Evolutionary conservation across 163 green algal genomes (phyloP).

Genomic region (Chlamydomonas reinhardtii): DNA sequence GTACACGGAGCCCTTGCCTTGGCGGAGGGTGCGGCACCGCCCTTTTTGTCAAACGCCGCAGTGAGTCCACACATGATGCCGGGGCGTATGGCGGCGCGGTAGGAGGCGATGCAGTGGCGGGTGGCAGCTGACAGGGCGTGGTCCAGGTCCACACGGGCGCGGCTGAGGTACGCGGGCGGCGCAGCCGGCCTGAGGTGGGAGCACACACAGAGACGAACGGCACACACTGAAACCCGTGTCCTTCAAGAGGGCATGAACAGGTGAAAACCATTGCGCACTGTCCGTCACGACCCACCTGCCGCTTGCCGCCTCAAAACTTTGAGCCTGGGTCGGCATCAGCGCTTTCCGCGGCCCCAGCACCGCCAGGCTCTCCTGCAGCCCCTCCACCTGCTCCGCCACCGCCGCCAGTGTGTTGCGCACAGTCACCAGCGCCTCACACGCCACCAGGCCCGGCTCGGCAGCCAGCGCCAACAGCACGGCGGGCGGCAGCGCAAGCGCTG

Average conservation of each 20-base stretch:
- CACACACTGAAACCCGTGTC: too few species aligned
- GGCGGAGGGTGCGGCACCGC: background rate
- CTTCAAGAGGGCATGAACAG: too few species aligned
- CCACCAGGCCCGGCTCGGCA: conserved; percentile 21
- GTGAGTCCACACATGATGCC: background rate
- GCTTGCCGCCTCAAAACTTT: background rate
- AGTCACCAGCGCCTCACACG: background rate
- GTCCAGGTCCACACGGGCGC: conserved; percentile 1
- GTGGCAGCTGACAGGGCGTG: conserved; percentile 1
- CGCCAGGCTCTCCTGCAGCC: conserved; percentile 8
- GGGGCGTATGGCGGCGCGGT: background rate
- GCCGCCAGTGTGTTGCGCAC: conserved; percentile 15
- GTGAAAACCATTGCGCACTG: too few species aligned
- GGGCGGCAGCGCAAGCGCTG: background rate
- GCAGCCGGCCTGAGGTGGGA: background rate
- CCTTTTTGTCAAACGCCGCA: background rate
- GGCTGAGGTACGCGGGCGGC: background rate
- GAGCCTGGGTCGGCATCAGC: background rate
- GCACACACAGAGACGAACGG: background rate
- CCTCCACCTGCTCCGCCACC: conserved; percentile 28
- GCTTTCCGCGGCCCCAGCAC: conserved; percentile 20
- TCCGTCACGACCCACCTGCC: background rate
- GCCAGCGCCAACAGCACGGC: conserved; percentile 7
- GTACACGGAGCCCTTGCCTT: background rate
- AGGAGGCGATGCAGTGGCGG: background rate